Evolutionary conservation across 2,329 filamentous ascomycete genomes (phyloP).

Genomic region (Annulohypoxylon truncatum): DNA sequence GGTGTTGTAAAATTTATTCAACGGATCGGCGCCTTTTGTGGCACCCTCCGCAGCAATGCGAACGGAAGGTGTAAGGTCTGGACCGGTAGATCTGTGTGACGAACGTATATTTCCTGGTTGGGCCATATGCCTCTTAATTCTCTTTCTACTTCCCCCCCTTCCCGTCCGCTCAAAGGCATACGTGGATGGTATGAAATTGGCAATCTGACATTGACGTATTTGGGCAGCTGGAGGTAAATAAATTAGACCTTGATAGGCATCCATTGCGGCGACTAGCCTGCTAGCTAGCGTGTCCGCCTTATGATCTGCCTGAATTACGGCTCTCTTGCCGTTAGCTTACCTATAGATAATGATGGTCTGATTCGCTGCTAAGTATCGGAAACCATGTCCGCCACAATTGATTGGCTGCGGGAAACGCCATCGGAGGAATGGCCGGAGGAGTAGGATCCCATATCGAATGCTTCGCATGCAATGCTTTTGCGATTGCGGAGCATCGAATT

Average conservation of each 20-base stretch:
- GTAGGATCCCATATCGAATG: slow-evolving; percentile 22
- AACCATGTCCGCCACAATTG: slow-evolving; percentile 12
- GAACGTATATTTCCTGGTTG: slow-evolving; percentile 4
- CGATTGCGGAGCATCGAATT: slow-evolving; percentile 35
- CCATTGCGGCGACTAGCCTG: slow-evolving; percentile 19
- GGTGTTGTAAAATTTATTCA: neutral
- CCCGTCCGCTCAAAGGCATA: neutral
- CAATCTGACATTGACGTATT: slow-evolving; percentile 1
- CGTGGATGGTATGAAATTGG: neutral
- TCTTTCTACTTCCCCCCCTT: neutral
- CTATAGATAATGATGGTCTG: slow-evolving; percentile 9
- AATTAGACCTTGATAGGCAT: slow-evolving; percentile 24
- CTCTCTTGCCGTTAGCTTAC: slow-evolving; percentile 11
- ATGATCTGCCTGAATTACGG: slow-evolving; percentile 29
- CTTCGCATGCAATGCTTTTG: slow-evolving; percentile 12
- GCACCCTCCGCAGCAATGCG: no score
- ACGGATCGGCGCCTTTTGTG: no score
- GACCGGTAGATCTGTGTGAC: slow-evolving; percentile 26
- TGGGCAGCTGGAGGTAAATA: slow-evolving; percentile 5
- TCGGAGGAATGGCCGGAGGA: slow-evolving; percentile 28
- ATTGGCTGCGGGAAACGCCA: slow-evolving; percentile 13
- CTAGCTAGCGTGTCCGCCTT: slow-evolving; percentile 23
- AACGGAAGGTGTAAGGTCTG: slow-evolving; percentile 16
- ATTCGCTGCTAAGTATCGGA: slow-evolving; percentile 17
- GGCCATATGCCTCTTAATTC: neutral